phyloP scores from a whole-genome alignment of 2,329 filamentous ascomycete genomes.

The Trichoderma asperellum region DNA sequence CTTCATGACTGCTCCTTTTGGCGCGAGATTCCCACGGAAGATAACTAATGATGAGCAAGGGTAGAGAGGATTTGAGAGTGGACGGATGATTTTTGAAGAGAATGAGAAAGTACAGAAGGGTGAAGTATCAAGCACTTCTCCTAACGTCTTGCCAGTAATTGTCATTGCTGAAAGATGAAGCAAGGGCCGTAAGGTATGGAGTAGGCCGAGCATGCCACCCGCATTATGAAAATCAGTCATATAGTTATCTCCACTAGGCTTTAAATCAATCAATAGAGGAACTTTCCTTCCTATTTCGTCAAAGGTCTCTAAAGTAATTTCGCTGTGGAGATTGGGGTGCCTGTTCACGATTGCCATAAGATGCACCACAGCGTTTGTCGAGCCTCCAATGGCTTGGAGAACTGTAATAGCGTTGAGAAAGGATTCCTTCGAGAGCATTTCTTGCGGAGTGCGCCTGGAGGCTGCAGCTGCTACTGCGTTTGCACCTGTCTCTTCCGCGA shows the following conservation, averaged over 20 bases:
- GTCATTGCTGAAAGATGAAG: slow-evolving; percentile 78
- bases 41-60: slow-evolving; percentile 79
- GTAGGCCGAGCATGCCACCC: slow-evolving; percentile 74
- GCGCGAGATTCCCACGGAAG: slow-evolving; percentile 80
- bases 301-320: slow-evolving; percentile 73
- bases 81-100: slow-evolving; percentile 60
- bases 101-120: slow-evolving; percentile 59
- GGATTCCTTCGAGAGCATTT: slow-evolving; percentile 71
- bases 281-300: slow-evolving; percentile 78
- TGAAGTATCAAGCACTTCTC: slow-evolving; percentile 73
- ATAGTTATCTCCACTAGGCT: slow-evolving; percentile 83
- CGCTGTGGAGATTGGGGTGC: slow-evolving; percentile 64
- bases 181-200: slow-evolving; percentile 76
- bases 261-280: slow-evolving; percentile 82
- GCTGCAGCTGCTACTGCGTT: slow-evolving; percentile 70
- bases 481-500: slow-evolving; percentile 73
- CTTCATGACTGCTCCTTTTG: slow-evolving; percentile 83
- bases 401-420: slow-evolving; percentile 88
- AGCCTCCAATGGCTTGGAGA: slow-evolving; percentile 82
- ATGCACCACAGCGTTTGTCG: slow-evolving; percentile 84
- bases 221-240: slow-evolving; percentile 92
- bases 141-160: slow-evolving; percentile 79
- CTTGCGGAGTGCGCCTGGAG: slow-evolving; percentile 67
- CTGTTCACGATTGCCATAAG: slow-evolving; percentile 83
- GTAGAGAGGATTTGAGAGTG: slow-evolving; percentile 69